Evolutionary conservation across 345 rosid genomes (phyloP), one percentile per base, ranked within the genome.

Genomic region (Brassica nigra): DNA sequence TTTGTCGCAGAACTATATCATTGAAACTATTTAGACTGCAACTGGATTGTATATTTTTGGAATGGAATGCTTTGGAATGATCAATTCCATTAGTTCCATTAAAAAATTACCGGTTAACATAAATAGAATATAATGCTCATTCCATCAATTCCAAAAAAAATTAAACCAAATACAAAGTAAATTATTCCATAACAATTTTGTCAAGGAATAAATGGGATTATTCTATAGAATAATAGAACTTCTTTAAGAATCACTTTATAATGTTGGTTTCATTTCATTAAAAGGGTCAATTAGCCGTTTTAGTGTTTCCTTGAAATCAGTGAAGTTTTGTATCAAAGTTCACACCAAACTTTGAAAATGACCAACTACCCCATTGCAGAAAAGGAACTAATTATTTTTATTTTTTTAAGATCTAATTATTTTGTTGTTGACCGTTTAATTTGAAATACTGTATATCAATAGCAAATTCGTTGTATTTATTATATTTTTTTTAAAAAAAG

Each of bases 331-430:
- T 14, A 23, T 2, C 68, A 62, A 74, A 34, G 54, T 75, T 64
- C 83, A 70, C 76, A 80, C 80, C 80, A 80, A 80, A 55, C 68
- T 70, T 69, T 42, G 80, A 80, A 75, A 70, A 75, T 80, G 76
- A 75, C 80, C 76, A 75, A 80, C 83, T 57, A 80, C 66, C 73
- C 54, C 62, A 8, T 69, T 80, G 55, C 58, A 15, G 30, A 18
- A 1, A 52, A 39, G 3, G 12, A 54, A 54, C 58, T 39, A 31
- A 5, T 63, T 1, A 0, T 54, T 39, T 23, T 23, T 23, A 23
- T 23, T 23, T 23, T 23, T 23, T 23, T 23, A 23, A 23, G 27
- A 23, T 23, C 27, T 23, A 23, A 23, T 23, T 23, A 23, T 23
- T 23, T 1, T 20, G 1, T 10, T 23, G 0, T 33, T n/a, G 73